Percentiles rank a stretch among this genome's conserved stretches.
phyloP scores from a whole-genome alignment of 2,329 filamentous ascomycete species.

The Camillea tinctor region DNA sequence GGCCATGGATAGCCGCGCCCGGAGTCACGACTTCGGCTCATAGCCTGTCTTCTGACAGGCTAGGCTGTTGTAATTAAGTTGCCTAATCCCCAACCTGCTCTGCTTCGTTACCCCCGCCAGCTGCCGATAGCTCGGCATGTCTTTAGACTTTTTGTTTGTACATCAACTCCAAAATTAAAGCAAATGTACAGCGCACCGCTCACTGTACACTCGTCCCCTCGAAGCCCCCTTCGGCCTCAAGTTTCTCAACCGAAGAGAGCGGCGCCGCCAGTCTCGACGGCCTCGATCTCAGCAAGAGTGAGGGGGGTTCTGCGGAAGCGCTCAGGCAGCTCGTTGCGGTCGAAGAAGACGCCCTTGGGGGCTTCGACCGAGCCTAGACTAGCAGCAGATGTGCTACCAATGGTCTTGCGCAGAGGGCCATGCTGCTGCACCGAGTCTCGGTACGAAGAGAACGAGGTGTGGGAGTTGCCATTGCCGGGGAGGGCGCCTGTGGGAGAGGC shows the following conservation, averaged over 20 bases:
- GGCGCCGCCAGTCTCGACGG: conserved; percentile 90
- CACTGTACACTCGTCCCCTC: neutral
- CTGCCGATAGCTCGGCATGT: neutral
- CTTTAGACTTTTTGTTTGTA: neutral
- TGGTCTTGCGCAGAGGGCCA: conserved; percentile 66
- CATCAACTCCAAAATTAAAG: neutral
- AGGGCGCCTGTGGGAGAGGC: conserved; percentile 66
- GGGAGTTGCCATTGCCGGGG: conserved; percentile 40
- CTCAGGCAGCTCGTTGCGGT: conserved; percentile 80
- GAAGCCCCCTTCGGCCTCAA: neutral
- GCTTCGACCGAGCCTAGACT: conserved; percentile 72
- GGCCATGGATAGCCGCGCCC: neutral
- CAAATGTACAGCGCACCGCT: neutral
- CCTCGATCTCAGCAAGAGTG: conserved; percentile 85
- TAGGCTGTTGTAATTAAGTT: neutral
- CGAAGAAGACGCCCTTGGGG: conserved; percentile 75
- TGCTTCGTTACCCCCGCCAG: neutral
- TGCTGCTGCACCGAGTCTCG: conserved; percentile 77
- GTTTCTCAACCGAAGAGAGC: conserved; percentile 46
- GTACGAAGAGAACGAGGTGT: conserved; percentile 71
- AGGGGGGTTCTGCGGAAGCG: conserved; percentile 78
- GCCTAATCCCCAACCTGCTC: neutral
- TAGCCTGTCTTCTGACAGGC: neutral
- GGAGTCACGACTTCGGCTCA: neutral
- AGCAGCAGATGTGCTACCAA: conserved; percentile 56